A percentile compares a stretch with the other conserved stretches of the same genome.
Conservation (phyloP, 768 basidiomycete genomes). For the Kwoniella pini region DNA sequence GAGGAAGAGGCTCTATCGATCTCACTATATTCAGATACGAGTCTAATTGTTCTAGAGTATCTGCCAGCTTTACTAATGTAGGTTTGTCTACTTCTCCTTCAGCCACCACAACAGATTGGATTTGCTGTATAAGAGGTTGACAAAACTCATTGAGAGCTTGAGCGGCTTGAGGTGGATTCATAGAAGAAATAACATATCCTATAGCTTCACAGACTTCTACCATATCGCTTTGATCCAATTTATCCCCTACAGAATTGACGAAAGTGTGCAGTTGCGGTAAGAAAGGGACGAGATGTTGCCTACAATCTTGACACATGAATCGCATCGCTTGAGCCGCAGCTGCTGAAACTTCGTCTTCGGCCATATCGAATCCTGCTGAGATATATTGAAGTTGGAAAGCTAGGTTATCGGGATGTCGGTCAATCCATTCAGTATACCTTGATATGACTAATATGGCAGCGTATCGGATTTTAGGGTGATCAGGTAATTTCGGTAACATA, state of each 20-base stretch:
- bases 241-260: slow-evolving; percentile 73
- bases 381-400: slow-evolving; percentile 84
- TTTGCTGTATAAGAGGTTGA: slow-evolving; percentile 73
- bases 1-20: slow-evolving; percentile 76
- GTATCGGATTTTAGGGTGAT: slow-evolving; percentile 88
- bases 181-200: slow-evolving; percentile 88
- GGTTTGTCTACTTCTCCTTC: slow-evolving; percentile 65
- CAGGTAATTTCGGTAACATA: slow-evolving; percentile 82
- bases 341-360: slow-evolving; percentile 72
- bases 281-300: slow-evolving; percentile 88
- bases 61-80: slow-evolving; percentile 72
- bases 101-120: slow-evolving; percentile 67
- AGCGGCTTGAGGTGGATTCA: slow-evolving; percentile 86
- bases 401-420: slow-evolving; percentile 82
- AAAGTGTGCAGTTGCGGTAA: slow-evolving; percentile 89
- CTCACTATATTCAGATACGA: slow-evolving; percentile 83
- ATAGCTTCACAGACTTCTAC: slow-evolving; percentile 94
- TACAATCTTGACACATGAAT: slow-evolving; percentile 96
- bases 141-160: slow-evolving; percentile 83
- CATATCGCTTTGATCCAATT: slow-evolving; percentile 80
- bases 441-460: slow-evolving; percentile 92
- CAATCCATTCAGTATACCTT: slow-evolving; percentile 96
- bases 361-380: slow-evolving; percentile 82
- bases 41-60: slow-evolving; percentile 87
- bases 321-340: slow-evolving; percentile 96